Evolutionary conservation across 140 eudicot genomes (phyloP).

Genomic region (Anethum foeniculum): DNA sequence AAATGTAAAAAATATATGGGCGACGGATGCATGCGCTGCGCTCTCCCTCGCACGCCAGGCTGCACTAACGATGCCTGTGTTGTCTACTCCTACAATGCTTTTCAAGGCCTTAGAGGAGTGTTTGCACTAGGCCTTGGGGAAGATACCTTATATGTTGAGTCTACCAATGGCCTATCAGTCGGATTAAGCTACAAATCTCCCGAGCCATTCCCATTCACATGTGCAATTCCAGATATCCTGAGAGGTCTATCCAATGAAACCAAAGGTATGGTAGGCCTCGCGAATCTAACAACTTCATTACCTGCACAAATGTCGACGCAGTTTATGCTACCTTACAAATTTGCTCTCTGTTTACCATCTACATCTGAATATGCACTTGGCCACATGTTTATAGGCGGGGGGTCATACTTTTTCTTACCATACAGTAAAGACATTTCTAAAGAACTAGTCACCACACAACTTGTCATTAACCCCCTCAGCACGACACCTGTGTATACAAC

Average conservation of each 20-base stretch:
- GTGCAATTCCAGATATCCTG: neutral
- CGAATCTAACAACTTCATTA: conserved; percentile 10
- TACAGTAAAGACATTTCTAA: conserved; percentile 10
- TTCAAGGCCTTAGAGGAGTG: neutral
- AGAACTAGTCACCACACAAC: conserved; percentile 12
- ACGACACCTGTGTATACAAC: neutral
- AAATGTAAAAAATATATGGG: neutral
- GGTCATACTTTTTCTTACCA: neutral
- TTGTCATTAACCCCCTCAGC: conserved; percentile 20
- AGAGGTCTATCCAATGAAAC: conserved; percentile 4
- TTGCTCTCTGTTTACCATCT: conserved; percentile 30
- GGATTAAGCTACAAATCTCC: neutral
- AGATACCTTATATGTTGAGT: neutral
- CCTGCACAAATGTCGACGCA: conserved; percentile 5
- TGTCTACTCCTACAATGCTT: neutral
- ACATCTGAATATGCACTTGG: neutral
- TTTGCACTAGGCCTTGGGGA: neutral
- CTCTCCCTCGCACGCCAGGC: conserved; percentile 9
- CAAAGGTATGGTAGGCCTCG: conserved; percentile 23
- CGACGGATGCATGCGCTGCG: neutral
- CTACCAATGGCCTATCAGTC: neutral
- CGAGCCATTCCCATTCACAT: neutral
- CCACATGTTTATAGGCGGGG: conserved; percentile 20
- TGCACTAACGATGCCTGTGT: conserved; percentile 3
- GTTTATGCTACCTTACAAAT: conserved; percentile 19